These are phyloP conservation scores for Luvunga scandens DNA, from an alignment of 345 rosid genomes.

Conservation along the genomic window DNA sequence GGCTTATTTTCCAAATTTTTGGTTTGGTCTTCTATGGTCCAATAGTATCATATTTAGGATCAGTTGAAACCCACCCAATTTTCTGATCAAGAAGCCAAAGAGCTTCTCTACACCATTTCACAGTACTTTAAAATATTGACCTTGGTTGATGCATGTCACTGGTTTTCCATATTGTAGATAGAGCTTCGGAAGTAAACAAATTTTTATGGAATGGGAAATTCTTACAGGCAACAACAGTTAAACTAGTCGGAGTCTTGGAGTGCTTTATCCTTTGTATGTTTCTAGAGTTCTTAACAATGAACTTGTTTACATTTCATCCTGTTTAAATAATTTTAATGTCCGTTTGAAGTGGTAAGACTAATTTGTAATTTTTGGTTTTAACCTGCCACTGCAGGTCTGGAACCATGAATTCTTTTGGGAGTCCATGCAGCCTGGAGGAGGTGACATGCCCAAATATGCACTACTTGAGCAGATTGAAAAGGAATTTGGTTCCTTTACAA, in stretches of 20 bases:
- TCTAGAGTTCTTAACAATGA: not conserved
- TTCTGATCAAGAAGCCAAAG: not conserved
- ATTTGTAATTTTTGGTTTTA: not conserved
- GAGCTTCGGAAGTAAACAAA: not conserved
- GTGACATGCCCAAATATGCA: constrained; percentile 67
- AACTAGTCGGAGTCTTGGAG: not conserved
- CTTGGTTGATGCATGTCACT: not conserved
- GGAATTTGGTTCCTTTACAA: constrained; percentile 80
- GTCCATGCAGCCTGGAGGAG: constrained; percentile 97
- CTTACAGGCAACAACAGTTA: not conserved
- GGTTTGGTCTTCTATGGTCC: not conserved
- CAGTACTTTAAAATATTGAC: not conserved
- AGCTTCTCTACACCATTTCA: not conserved
- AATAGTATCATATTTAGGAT: not conserved
- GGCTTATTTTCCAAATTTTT: not conserved
- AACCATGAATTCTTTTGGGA: constrained; percentile 99
- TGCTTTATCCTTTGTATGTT: not conserved
- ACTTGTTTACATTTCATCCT: not conserved
- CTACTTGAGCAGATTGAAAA: constrained; percentile 89
- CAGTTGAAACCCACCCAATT: not conserved
- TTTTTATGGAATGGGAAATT: not conserved
- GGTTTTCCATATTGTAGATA: not conserved
- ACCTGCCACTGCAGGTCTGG: constrained; percentile 58
- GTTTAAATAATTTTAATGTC: constrained; percentile 5
- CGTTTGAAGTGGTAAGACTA: not conserved